Evolutionary conservation across 2,329 filamentous ascomycete genomes (phyloP), one percentile per base, ranked within the genome.

Genomic region (Raffaelea arxii): DNA sequence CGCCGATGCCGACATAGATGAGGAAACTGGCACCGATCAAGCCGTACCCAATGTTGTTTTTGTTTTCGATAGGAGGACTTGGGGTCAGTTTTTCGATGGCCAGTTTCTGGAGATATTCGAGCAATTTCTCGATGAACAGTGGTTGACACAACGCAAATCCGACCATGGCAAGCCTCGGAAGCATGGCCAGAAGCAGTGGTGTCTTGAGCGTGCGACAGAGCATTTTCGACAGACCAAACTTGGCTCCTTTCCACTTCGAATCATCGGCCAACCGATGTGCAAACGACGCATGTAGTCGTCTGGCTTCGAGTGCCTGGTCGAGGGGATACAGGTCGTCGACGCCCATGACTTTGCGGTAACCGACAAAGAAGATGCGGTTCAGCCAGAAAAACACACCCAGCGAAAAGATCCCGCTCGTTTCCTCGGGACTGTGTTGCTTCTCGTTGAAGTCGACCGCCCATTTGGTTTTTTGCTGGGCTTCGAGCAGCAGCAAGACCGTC

Each of bases 1-100:
- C 14, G 2, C 67, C 64, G 21, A 71, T 65, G 6, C 65, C 62
- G 0, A 50, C 25, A 47, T 70, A 72, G 3, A 68, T 64, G 4
- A 68, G 46, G 1, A 62, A 49, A 0, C 57, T 56, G 2, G 65
- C 67, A 3, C 62, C 68, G 14, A 72, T 65, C 6, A 70, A 57
- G 0, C 67, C 67, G 46, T 67, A 68, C 1, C 64, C 61, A 1
- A 53, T 47, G 1, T 50, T 49, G 0, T 46, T 44, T 0, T 45
- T n/a, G 0, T 49, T 46, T n/a, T n/a, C n/a, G n/a, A n/a, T n/a
- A n/a, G n/a, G n/a, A n/a, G n/a, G n/a, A n/a, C n/a, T 37, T 7
- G 56, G 50, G 2, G 35, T 25, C n/a, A n/a, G n/a, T n/a, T n/a
- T n/a, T n/a, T n/a, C 6, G 61, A 53, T 16, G 27, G 27, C 27